Evolutionary conservation across 2,329 filamentous ascomycete species (phyloP).

Genomic region (Fusarium keratoplasticum): DNA sequence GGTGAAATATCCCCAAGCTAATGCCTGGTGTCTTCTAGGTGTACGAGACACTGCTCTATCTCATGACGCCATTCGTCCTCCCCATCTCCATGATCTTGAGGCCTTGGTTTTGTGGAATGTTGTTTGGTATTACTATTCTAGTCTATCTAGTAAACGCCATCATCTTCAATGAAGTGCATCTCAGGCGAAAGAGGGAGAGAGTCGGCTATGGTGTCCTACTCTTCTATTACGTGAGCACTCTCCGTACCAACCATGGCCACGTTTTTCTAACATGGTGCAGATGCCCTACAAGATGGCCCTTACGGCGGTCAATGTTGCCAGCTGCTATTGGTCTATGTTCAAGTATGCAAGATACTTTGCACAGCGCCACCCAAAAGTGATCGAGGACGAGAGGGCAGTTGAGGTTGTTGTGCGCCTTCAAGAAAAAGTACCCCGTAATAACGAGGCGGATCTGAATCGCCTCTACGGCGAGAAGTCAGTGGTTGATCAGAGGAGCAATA

Average conservation of each 20-base stretch:
- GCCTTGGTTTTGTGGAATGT: slow-evolving; percentile 5
- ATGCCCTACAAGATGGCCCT: slow-evolving; percentile 19
- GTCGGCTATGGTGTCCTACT: slow-evolving; percentile 6
- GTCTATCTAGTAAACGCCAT: slow-evolving; percentile 6
- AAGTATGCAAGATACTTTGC: slow-evolving; percentile 21
- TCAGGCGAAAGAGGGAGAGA: slow-evolving; percentile 14
- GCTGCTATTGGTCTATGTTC: slow-evolving; percentile 21
- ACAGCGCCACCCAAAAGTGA: slow-evolving; percentile 15
- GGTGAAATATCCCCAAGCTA: background rate
- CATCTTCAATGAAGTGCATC: slow-evolving; percentile 17
- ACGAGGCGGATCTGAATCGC: background rate
- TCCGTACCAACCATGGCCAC: no score
- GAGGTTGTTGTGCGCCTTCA: slow-evolving; percentile 19
- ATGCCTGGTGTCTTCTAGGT: background rate
- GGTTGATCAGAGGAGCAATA: background rate
- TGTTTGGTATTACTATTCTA: background rate
- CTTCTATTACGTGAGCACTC: slow-evolving; percentile 10
- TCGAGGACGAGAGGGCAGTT: slow-evolving; percentile 16
- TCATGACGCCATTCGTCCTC: slow-evolving; percentile 16
- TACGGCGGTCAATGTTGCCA: slow-evolving; percentile 8
- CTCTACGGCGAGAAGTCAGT: background rate
- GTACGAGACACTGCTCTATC: slow-evolving; percentile 16
- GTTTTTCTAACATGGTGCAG: background rate
- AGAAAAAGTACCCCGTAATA: background rate
- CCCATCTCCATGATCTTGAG: slow-evolving; percentile 9